These are phyloP conservation scores for Penicillium rolfsii DNA, from an alignment of 2,329 filamentous ascomycete species.

Conservation along the genomic window DNA sequence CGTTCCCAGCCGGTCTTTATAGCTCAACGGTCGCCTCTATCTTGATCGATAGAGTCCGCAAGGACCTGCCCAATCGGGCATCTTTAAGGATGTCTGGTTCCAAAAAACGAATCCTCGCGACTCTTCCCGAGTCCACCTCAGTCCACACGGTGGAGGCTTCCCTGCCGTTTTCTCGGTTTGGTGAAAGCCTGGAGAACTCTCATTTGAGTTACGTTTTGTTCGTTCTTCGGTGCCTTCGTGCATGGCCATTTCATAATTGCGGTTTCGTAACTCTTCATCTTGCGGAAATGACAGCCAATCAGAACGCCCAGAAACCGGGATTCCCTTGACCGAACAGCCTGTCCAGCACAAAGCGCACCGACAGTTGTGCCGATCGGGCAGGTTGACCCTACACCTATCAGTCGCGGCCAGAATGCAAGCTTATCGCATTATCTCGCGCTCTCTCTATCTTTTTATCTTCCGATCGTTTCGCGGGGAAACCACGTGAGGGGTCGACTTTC, in stretches of 20 bases:
- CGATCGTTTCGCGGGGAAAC: constrained; percentile 18
- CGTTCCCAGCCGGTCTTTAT: constrained; percentile 21
- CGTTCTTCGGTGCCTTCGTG: background rate
- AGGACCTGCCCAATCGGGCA: constrained; percentile 33
- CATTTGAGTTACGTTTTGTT: constrained; percentile 2
- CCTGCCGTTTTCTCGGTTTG: constrained; percentile 15
- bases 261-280: constrained; percentile 23
- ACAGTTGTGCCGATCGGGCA: constrained; percentile 15
- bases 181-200: constrained; percentile 24
- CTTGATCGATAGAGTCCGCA: constrained; percentile 23
- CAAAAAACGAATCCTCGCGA: constrained; percentile 15
- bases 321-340: background rate
- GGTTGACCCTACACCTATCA: constrained; percentile 14
- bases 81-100: constrained; percentile 15
- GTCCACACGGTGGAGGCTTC: constrained; percentile 13
- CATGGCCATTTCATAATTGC: constrained; percentile 21
- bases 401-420: constrained; percentile 10
- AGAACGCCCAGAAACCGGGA: background rate
- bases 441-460: too few relatives aligned
- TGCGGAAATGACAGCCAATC: constrained; percentile 21
- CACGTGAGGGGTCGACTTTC: constrained; percentile 11
- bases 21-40: constrained; percentile 17
- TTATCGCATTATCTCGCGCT: constrained; percentile 8
- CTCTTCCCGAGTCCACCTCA: constrained; percentile 18
- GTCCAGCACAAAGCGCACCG: background rate